Conservation (phyloP, 2,329 filamentous ascomycete genomes). For the Tolypocladium capitatum region DNA sequence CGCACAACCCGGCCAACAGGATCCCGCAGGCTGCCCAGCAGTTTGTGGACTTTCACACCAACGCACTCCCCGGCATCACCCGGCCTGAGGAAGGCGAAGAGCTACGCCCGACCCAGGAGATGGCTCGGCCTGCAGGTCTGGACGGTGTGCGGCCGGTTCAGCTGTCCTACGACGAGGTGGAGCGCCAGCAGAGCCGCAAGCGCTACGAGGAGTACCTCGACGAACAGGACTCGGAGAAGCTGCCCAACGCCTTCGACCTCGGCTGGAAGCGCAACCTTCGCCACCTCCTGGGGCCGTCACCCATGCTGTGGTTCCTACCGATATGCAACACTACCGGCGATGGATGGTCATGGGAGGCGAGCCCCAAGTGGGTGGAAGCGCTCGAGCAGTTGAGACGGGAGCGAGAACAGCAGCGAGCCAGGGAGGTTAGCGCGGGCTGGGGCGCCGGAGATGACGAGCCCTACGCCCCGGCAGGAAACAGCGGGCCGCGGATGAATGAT, state of each 20-base stretch:
- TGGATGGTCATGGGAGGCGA: slow-evolving; percentile 90
- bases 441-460: slow-evolving; percentile 25
- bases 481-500: not conserved
- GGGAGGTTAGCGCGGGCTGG: slow-evolving; percentile 58
- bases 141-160: slow-evolving; percentile 27
- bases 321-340: slow-evolving; percentile 78
- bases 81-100: slow-evolving; percentile 71
- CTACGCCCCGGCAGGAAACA: not conserved
- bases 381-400: slow-evolving; percentile 48
- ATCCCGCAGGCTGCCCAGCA: slow-evolving; percentile 50
- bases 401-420: slow-evolving; percentile 43
- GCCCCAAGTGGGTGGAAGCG: slow-evolving; percentile 61
- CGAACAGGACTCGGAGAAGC: slow-evolving; percentile 72
- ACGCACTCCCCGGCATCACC: slow-evolving; percentile 66
- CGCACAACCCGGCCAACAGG: slow-evolving; percentile 37
- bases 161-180: slow-evolving; percentile 40
- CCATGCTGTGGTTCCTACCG: slow-evolving; percentile 65
- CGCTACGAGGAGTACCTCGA: slow-evolving; percentile 66
- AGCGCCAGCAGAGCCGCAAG: slow-evolving; percentile 38
- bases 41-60: slow-evolving; percentile 68
- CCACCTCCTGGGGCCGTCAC: slow-evolving; percentile 68
- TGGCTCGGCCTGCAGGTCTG: slow-evolving; percentile 1
- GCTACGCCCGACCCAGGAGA: slow-evolving; percentile 15
- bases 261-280: slow-evolving; percentile 67
- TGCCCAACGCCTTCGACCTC: slow-evolving; percentile 89